Evolutionary conservation across 139 green algal genomes (phyloP), one percentile per base, ranked within the genome.

Genomic region (Chlorella sp.): DNA sequence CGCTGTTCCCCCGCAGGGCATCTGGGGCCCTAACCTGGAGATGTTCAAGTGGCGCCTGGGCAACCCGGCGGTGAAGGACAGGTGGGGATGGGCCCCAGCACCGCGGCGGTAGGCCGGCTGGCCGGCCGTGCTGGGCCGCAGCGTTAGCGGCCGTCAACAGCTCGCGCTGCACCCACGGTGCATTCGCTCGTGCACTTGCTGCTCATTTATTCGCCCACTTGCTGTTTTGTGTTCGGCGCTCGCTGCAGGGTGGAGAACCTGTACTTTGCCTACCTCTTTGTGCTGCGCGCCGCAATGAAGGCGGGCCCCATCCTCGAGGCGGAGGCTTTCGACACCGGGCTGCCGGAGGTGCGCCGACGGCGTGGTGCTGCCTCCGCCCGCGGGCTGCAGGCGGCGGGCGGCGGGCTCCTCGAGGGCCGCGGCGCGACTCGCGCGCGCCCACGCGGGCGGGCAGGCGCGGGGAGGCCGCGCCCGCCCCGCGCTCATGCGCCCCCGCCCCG

Each of bases 241-340:
- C 23, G 40, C 40, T 43, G 15, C 50, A 74, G 80, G 5, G 76
- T 97, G 36, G 79, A 94, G 71, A 99, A 99, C 87, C 84, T 99
- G 48, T 97, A 98, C 87, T 99, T 99, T 79, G 82, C 94, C 0
- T 98, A 96, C 82, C 83, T 98, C 35, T 97, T 98, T 68, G 85
- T 96, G 53, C 79, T 97, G 74, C 87, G 92, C 1, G 94, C 95
- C 2, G 90, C 94, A 25, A 84, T 88, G 60, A 97, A 97, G 84
- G 90, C 91, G 25, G 86, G 67, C 0, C 90, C 90, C 38, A 72
- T 94, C 55, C 83, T 97, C 70, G 65, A 81, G 23, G 42, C 64
- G 7, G 81, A 80, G 7, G 71, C 91, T 9, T 95, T 92, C 77
- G 58, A 79, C 62, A 95, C 92, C 6, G 93, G 93, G 4, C 62